Base-by-base conservation (phyloP, 2,329 filamentous ascomycete genomes). In the Aspergillus sp. region DNA sequence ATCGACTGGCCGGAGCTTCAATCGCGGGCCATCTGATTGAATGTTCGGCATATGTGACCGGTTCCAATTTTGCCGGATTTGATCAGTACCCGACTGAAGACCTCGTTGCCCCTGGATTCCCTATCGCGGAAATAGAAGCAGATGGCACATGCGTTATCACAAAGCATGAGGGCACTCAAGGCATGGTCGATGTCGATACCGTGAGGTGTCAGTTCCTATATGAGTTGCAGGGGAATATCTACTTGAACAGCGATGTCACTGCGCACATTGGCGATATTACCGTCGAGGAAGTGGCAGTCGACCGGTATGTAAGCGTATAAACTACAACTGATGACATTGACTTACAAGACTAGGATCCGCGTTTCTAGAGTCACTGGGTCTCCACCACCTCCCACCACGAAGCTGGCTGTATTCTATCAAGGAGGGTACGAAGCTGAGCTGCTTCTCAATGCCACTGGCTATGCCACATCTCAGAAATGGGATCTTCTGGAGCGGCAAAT, bases 11-110 rank as follows among this genome's bases (percentile, higher is more conserved):
- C 0, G 80, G 80, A 0, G 73, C 81, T 0, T 67, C 85, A 0
- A 68, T 85, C 4, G 81, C 82, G 0, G 83, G 81, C 1, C 82
- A 85, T 67, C 66, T 85, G 6, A 84, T 85, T 46, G 83, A 85
- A 64, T 85, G 83, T 63, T 79, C 77, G 0, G 75, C 80, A 0
- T 86, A 86, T 56, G 81, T 81, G 2, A 82, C 81, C 0, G 84
- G 84, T 0, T 80, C 74, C 0, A 85, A 86, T 62, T 86, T 84
- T 60, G 76, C 82, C 0, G 84, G 82, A 0, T 75, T 80, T 36
- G 77, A 80, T 14, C 39, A 31, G 2, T 77, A 78, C 57, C 61
- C 74, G 1, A 58, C 80, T 0, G 76, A 81, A 7, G 66, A 70
- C 0, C 70, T 82, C 24, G 68, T 80, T 50, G 78, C 80, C 50